phyloP scores from a whole-genome alignment of 2,329 filamentous ascomycete genomes.

The Neurospora sp. region DNA sequence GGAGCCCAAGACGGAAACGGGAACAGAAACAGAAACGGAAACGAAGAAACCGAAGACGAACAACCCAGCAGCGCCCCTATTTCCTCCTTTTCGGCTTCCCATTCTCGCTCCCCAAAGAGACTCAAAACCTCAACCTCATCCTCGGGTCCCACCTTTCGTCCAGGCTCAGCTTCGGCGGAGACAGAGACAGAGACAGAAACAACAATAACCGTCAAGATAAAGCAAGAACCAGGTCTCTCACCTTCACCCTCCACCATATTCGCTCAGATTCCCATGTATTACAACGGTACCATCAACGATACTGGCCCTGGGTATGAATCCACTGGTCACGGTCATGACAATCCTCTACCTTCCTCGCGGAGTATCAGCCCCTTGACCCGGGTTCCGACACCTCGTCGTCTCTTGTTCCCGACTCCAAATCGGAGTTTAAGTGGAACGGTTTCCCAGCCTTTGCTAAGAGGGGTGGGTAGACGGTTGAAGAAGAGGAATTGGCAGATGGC shows the following conservation, averaged over 20 bases:
- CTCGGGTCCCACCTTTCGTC: not conserved
- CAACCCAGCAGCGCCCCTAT: not conserved
- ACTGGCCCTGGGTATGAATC: not conserved
- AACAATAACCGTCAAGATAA: not conserved
- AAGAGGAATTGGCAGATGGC: not conserved
- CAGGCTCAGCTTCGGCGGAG: not conserved
- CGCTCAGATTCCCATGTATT: not conserved
- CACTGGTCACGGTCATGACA: not conserved
- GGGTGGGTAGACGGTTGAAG: not conserved
- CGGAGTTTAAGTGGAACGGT: not conserved
- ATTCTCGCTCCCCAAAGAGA: not conserved
- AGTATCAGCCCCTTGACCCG: not conserved
- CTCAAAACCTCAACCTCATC: not conserved
- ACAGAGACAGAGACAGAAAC: not conserved
- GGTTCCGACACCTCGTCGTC: not conserved
- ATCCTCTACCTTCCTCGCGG: not conserved
- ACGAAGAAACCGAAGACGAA: not conserved
- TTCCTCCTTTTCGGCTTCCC: not conserved
- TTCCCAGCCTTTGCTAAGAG: not conserved
- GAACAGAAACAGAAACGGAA: not conserved
- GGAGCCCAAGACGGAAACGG: too few relatives aligned
- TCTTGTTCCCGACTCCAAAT: not conserved
- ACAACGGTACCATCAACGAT: not conserved
- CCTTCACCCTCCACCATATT: not conserved
- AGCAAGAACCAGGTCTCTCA: not conserved